Percentiles rank a stretch among this genome's conserved stretches.
These are phyloP conservation scores for Tolypocladium inflatum DNA, from an alignment of 2,329 filamentous ascomycete species.

Conservation along the genomic window DNA sequence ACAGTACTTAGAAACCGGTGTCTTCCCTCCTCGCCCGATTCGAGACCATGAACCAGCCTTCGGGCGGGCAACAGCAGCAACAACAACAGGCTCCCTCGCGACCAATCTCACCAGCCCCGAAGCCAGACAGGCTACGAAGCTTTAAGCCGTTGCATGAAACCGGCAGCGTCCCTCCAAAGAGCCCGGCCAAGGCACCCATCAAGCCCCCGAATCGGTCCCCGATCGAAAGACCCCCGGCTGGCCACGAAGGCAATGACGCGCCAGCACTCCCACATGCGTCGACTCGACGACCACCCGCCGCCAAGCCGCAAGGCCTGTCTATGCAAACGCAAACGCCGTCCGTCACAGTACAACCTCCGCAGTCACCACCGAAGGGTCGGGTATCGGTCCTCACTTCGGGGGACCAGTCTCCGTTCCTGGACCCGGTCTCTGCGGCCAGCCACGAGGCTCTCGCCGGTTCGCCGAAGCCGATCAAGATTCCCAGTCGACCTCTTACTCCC, in stretches of 20 bases:
- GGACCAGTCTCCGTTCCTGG: conserved; percentile 36
- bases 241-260: conserved; percentile 11
- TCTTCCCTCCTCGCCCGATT: conserved; percentile 75
- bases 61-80: conserved; percentile 8
- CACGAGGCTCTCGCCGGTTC: conserved; percentile 30
- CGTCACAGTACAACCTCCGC: conserved; percentile 60
- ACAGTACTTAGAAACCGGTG: conserved; percentile 56
- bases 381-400: conserved; percentile 21
- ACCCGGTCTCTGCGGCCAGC: conserved; percentile 33
- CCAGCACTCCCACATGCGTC: conserved; percentile 13
- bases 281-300: conserved; percentile 12
- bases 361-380: conserved; percentile 52
- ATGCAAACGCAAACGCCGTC: conserved; percentile 60
- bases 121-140: conserved; percentile 32
- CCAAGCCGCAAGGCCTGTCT: conserved; percentile 13
- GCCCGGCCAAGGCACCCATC: conserved; percentile 12
- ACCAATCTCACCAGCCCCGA: conserved; percentile 29
- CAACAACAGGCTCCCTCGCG: conserved; percentile 17
- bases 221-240: conserved; percentile 8
- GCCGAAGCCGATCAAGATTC: conserved; percentile 39
- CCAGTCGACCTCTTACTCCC: conserved; percentile 47
- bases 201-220: conserved; percentile 13
- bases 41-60: conserved; percentile 52
- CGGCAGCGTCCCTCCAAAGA: conserved; percentile 3
- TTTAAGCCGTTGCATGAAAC: conserved; percentile 27